Base-by-base conservation (phyloP, 331 rosid species). In the Rhamnella rubrinervis region DNA sequence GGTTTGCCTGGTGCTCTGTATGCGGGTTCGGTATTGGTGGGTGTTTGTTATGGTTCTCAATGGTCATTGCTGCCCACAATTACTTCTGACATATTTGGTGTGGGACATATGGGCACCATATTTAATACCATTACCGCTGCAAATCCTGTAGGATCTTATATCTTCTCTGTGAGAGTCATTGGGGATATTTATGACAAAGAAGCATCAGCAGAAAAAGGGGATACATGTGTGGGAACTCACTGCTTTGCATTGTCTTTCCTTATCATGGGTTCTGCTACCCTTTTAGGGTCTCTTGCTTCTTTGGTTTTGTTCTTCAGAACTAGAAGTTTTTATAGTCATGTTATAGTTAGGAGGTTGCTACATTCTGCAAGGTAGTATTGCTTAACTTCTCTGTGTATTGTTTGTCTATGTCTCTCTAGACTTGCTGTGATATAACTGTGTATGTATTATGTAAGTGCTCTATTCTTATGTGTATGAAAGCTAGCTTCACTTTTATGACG, bases 31-130 rank as follows among this genome's bases (percentile, higher is more conserved):
- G 14, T 63, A 55, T 44, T 69, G 35, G 71, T 76, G 0, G 80
- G 80, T 10, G 66, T 69, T 37, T 76, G 74, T 76, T 76, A 76
- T 25, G 75, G 75, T 63, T 46, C 71, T 63, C 80, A 76, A 25
- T 76, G 80, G 80, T 76, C 80, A 21, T 72, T 76, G 19, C 68
- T 75, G 75, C 75, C 80, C n/a, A 75, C 70, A 44, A 75, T 75
- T 35, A 63, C 74, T 55, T 14, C 79, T 3, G 75, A 75, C 1
- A 75, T 75, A 39, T 75, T 68, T 55, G 79, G 79, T 55, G 75
- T 75, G 50, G 59, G 15, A 19, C 79, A 68, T 44, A 61, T 75
- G 79, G 79, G 79, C 11, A 75, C 75, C 35, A 75, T 75, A 64
- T 75, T 75, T 64, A 61, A 68, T 18, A 18, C 74, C 49, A 62